Conservation (phyloP, 169 alveolate genomes). For the Cryptosporidium bovis region DNA sequence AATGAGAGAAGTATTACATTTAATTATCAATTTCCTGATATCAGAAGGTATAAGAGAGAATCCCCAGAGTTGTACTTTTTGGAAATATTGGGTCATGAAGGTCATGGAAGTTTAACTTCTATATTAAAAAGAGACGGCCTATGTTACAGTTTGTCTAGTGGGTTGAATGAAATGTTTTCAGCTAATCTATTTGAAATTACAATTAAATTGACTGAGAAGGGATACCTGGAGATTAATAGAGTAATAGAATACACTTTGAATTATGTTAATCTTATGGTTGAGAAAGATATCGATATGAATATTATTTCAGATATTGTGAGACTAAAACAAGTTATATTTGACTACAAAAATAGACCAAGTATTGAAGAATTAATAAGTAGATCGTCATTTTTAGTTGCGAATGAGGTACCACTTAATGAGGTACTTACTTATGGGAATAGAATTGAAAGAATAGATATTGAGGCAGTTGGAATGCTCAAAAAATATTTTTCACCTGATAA, state of each 20-base stretch:
- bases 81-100: slow-evolving; percentile 50
- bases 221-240: slow-evolving; percentile 15
- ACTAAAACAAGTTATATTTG: slow-evolving; percentile 35
- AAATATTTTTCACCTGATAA: slow-evolving; percentile 26
- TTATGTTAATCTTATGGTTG: slow-evolving; percentile 26
- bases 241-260: slow-evolving; percentile 54
- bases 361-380: slow-evolving; percentile 21
- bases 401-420: slow-evolving; percentile 37
- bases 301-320: slow-evolving; percentile 35
- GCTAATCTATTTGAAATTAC: slow-evolving; percentile 58
- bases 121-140: slow-evolving; percentile 19
- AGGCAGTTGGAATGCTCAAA: slow-evolving; percentile 20
- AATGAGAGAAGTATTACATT: slow-evolving; percentile 33
- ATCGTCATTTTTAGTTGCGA: slow-evolving; percentile 13
- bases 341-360: slow-evolving; percentile 53
- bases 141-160: slow-evolving; percentile 43
- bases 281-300: slow-evolving; percentile 24
- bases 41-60: slow-evolving; percentile 40
- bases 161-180: slow-evolving; percentile 49
- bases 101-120: slow-evolving; percentile 53
- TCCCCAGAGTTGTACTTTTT: slow-evolving; percentile 54
- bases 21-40: slow-evolving; percentile 57
- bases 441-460: slow-evolving; percentile 42
- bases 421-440: slow-evolving; percentile 39
- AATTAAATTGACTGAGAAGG: slow-evolving; percentile 46